These are phyloP conservation scores for Malus hybrid DNA, from an alignment of 331 rosid genomes.

Conservation along the genomic window DNA sequence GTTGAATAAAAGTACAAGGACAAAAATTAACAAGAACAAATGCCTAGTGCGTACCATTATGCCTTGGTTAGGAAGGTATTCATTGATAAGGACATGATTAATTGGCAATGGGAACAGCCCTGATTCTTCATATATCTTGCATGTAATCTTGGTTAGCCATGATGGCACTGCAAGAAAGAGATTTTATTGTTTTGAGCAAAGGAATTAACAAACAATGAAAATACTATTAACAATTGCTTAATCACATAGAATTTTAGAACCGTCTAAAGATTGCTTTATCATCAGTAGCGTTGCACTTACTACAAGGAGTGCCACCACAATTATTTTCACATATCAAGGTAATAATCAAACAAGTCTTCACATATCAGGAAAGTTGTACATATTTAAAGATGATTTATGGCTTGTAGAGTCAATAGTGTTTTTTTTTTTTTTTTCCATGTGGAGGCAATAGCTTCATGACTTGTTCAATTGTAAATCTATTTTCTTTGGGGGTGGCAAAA, in stretches of 20 bases:
- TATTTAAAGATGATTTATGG: not conserved
- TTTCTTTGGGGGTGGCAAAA: too few species aligned
- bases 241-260: not conserved
- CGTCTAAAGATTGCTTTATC: not conserved
- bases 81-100: constrained; percentile 88
- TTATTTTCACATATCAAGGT: not conserved
- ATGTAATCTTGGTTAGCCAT: constrained; percentile 68
- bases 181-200: not conserved
- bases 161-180: constrained; percentile 51
- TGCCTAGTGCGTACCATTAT: constrained; percentile 61
- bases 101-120: constrained; percentile 64
- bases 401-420: not conserved
- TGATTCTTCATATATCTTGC: constrained; percentile 50
- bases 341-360: not conserved
- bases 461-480: not conserved
- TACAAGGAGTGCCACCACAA: not conserved
- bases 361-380: not conserved
- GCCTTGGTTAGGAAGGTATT: constrained; percentile 83
- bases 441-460: not conserved
- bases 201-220: not conserved
- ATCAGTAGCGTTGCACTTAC: not conserved
- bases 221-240: not conserved
- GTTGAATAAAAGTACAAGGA: not conserved
- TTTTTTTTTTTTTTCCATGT: not conserved
- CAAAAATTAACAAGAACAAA: not conserved